Evolutionary conservation across 345 rosid genomes (phyloP).

Genomic region (Anacardium occidentale): DNA sequence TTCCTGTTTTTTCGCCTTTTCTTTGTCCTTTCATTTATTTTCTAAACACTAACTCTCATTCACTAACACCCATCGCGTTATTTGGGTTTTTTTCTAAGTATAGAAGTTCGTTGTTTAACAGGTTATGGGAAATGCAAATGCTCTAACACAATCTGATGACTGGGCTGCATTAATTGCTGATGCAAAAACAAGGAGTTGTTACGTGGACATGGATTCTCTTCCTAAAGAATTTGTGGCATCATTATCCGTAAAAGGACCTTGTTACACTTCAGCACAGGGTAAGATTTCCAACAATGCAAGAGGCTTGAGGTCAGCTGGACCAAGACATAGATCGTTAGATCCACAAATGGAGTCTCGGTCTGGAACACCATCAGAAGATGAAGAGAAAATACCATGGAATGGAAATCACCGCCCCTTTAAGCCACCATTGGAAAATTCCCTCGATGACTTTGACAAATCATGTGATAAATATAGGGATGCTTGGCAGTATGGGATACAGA

Average conservation of each 20-base stretch:
- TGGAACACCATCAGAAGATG: conserved; percentile 73
- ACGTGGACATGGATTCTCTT: conserved; percentile 86
- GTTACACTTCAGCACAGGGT: conserved; percentile 45
- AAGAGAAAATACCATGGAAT: conserved; percentile 63
- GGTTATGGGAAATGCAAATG: conserved; percentile 95
- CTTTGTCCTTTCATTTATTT: background rate
- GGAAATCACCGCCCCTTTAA: conserved; percentile 49
- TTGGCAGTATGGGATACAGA: conserved; percentile 75
- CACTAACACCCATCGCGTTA: background rate
- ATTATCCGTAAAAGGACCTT: conserved; percentile 37
- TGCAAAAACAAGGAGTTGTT: conserved; percentile 86
- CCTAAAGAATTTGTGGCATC: conserved; percentile 67
- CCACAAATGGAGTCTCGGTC: conserved; percentile 63
- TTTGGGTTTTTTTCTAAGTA: conserved; percentile 7
- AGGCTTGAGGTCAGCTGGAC: conserved; percentile 68
- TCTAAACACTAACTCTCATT: background rate
- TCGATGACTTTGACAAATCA: conserved; percentile 60
- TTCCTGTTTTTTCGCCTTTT: background rate
- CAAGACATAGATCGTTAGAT: conserved; percentile 66
- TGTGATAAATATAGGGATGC: conserved; percentile 70
- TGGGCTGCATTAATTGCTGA: conserved; percentile 90
- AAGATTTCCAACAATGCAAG: conserved; percentile 56
- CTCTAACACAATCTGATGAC: conserved; percentile 79
- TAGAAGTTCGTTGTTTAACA: conserved; percentile 37
- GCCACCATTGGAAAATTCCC: conserved; percentile 45